Base-by-base conservation (phyloP, 129 eudicot species). In the Apium graveolens region DNA sequence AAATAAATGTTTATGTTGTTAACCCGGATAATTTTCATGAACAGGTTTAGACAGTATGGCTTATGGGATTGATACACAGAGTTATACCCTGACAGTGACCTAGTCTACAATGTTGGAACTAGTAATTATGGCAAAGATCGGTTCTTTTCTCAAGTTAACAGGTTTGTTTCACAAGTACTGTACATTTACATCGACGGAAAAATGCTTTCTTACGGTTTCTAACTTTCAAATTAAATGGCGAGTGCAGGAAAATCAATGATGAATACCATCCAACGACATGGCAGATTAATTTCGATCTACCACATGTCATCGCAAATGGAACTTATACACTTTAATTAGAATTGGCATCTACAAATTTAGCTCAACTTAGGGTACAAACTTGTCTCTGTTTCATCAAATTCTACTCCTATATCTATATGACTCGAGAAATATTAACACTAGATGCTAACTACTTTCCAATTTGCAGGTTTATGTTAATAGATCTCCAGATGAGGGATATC, bases 41-140 rank as follows among this genome's bases (percentile, higher is more conserved):
- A 38, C 86, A 91, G 97, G 90, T 91, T 69, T 53, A 77, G 97
- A 80, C 97, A 91, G 84, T 91, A 91, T n/a, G 97, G 97, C 4
- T 79, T 91, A 78, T 91, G 97, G 97, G 88, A 86, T 39, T 83
- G 89, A 29, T 91, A 91, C 53, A 44, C 86, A 5, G 90, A 85
- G 17, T 21, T 87, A 24, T 89, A 91, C 75, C 97, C 97, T 20
- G 39, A 84, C n/a, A 7, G 46, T 38, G 93, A 91, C 83, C 73
- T 91, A 71, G 84, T 87, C 43, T 91, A 71, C 87, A 82, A 51
- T 1, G 84, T 91, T 78, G 97, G 94, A 1, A 34, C 2, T 5
- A 87, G 83, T 44, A 51, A 86, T 62, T 91, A 82, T 51, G 37
- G 21, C 39, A 86, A 57, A 8, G 90, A 91, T 76, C 89, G 94